phyloP scores from a whole-genome alignment of 345 rosid genomes.

The Xanthoceras sorbifolium region DNA sequence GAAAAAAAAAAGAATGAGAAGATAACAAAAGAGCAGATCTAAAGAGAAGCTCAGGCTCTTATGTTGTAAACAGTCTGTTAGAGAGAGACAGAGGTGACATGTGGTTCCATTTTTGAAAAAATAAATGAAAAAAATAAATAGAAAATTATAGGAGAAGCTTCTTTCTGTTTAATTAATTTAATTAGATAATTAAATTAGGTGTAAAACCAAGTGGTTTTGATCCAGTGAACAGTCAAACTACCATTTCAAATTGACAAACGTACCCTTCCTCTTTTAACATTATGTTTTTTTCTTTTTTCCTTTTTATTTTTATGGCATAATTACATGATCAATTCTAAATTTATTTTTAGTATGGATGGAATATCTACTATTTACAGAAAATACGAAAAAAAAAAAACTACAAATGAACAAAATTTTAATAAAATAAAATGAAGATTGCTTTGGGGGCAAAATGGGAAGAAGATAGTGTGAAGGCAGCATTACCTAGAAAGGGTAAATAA shows the following conservation, averaged over 20 bases:
- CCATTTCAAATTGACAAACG: slow-evolving; percentile 18
- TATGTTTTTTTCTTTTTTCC: too few relatives aligned
- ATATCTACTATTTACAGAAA: too few relatives aligned
- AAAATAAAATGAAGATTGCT: neutral
- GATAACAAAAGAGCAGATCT: slow-evolving; percentile 46
- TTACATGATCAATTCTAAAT: too few relatives aligned
- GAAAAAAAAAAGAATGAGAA: slow-evolving; percentile 22
- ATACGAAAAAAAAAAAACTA: too few relatives aligned
- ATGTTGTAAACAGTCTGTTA: slow-evolving; percentile 8
- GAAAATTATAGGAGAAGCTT: slow-evolving; percentile 29
- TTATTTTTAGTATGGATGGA: too few relatives aligned
- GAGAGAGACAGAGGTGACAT: slow-evolving; percentile 24
- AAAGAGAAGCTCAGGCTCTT: slow-evolving; percentile 27
- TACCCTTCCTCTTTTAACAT: slow-evolving; percentile 5
- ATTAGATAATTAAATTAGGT: neutral
- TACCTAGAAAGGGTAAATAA: neutral
- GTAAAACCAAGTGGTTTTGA: slow-evolving; percentile 6
- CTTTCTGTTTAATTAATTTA: slow-evolving; percentile 15
- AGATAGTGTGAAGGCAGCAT: neutral
- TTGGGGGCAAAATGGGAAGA: slow-evolving; percentile 3
- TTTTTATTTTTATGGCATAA: too few relatives aligned
- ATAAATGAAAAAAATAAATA: neutral
- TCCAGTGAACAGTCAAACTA: slow-evolving; percentile 26
- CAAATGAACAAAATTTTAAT: too few relatives aligned
- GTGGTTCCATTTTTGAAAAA: neutral